Percentiles rank a stretch among this genome's conserved stretches.
Evolutionary conservation across 2,329 filamentous ascomycete genomes (phyloP).

Genomic region (Fusarium sterilihyphosum): DNA sequence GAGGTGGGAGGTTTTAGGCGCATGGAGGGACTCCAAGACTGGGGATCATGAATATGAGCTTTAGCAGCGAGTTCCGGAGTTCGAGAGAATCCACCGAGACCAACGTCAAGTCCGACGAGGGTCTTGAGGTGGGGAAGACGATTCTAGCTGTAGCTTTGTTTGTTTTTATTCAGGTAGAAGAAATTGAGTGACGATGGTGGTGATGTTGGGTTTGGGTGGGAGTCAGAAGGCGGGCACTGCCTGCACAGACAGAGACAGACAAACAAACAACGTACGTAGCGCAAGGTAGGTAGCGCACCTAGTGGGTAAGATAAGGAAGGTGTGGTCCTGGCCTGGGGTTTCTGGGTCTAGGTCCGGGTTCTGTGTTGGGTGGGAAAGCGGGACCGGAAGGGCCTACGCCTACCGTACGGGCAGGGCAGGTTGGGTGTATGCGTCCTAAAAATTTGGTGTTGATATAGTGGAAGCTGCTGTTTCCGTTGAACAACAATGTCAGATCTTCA

Average conservation of each 20-base stretch:
- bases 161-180: constrained; percentile 1
- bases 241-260: background rate
- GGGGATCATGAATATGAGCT: constrained; percentile 29
- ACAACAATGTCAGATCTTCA: background rate
- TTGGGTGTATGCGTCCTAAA: constrained; percentile 17
- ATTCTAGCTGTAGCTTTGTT: background rate
- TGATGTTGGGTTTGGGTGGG: constrained; percentile 16
- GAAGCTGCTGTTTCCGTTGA: background rate
- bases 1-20: constrained; percentile 34
- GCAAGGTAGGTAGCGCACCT: background rate
- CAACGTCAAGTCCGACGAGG: constrained; percentile 24
- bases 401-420: background rate
- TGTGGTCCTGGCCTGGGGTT: constrained; percentile 5
- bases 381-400: constrained; percentile 34
- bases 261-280: background rate
- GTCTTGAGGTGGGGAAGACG: constrained; percentile 15
- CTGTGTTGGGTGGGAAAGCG: constrained; percentile 36
- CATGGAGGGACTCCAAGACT: constrained; percentile 38
- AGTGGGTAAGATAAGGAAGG: constrained; percentile 27
- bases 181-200: constrained; percentile 23
- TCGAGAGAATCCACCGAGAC: constrained; percentile 34
- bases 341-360: background rate
- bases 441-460: constrained; percentile 16
- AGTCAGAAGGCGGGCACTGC: constrained; percentile 19
- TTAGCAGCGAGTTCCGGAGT: constrained; percentile 14